Evolutionary conservation across 306 rosid genomes (phyloP).

Genomic region (Corylus avellana): DNA sequence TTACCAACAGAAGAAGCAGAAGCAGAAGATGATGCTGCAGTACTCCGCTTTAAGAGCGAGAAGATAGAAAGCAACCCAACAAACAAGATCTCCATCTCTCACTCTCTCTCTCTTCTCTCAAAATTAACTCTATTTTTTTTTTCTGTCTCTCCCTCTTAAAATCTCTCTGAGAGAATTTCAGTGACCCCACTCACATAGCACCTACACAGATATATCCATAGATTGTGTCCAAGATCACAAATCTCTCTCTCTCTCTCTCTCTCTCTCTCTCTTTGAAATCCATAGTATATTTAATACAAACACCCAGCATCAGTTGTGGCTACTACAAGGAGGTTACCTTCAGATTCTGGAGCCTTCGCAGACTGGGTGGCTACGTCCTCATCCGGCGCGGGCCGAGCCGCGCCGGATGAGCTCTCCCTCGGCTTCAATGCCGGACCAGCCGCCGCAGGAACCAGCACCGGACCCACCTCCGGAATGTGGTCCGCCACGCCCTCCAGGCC

Average conservation of each 20-base stretch:
- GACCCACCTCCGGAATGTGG: constrained; percentile 54
- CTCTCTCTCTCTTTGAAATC: background rate
- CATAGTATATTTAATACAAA: too few species aligned
- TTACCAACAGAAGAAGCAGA: constrained; percentile 31
- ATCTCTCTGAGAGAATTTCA: constrained; percentile 48
- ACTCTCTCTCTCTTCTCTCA: background rate
- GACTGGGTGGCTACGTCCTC: constrained; percentile 81
- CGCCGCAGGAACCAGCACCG: constrained; percentile 41
- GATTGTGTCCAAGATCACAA: constrained; percentile 28
- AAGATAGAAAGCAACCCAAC: constrained; percentile 16
- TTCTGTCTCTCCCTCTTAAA: constrained; percentile 13
- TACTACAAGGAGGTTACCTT: constrained; percentile 92
- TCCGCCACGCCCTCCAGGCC: constrained; percentile 33
- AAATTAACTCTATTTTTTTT: background rate
- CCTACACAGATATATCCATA: constrained; percentile 38
- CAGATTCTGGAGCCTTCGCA: constrained; percentile 93
- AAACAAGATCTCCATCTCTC: constrained; percentile 18
- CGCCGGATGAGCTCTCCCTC: constrained; percentile 74
- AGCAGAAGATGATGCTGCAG: constrained; percentile 2
- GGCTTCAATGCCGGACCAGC: constrained; percentile 89
- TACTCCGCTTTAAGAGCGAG: background rate
- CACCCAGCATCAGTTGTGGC: constrained; percentile 70
- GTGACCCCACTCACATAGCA: constrained; percentile 62
- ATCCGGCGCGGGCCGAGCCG: constrained; percentile 37
- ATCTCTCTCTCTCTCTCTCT: constrained; percentile 13